Evolutionary conservation across 805 yeast species (phyloP), one percentile per base, ranked within the genome.

Genomic region (Schizosaccharomyces osmophilus): DNA sequence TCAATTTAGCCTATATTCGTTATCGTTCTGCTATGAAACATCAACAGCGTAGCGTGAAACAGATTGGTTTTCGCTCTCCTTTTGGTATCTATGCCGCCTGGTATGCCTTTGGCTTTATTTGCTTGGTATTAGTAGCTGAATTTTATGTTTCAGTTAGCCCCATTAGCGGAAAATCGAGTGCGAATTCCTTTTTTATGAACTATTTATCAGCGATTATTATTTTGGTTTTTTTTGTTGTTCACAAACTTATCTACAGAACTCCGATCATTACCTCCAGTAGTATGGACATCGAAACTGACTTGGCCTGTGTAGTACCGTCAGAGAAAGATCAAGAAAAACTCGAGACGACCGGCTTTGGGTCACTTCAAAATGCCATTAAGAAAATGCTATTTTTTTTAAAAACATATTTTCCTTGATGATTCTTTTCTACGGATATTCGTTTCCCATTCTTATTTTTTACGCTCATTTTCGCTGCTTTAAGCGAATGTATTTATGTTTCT

Each of bases 61-160:
- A 70, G 73, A 17, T 86, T 60, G 76, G 83, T 0, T 87, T 79
- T 72, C 75, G 74, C 58, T 78, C 95, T 5, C 83, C 81, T 62
- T 74, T 78, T 51, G 95, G 95, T 66, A 71, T 82, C 36, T 72
- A 69, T 66, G 94, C 94, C 59, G 82, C 94, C 0, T 70, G 69
- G 63, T 78, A 78, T 69, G 94, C 93, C 62, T 67, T 79, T 19
- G 63, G 72, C 29, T 72, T 87, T 68, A 81, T 82, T 69, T 48
- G 77, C 43, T 70, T 83, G 62, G 81, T 86, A 64, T 74, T 87
- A 63, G 73, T 79, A 62, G 86, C 88, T 31, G 89, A 85, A 72
- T 85, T 87, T 75, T 87, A 90, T 87, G 77, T 83, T 63, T 89
- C 93, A 5, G 73, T 84, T 51, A 85, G 76, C 77, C 95, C 95